Base-by-base conservation (phyloP, 257 asterid genomes). In the Hygrophila difformis region DNA sequence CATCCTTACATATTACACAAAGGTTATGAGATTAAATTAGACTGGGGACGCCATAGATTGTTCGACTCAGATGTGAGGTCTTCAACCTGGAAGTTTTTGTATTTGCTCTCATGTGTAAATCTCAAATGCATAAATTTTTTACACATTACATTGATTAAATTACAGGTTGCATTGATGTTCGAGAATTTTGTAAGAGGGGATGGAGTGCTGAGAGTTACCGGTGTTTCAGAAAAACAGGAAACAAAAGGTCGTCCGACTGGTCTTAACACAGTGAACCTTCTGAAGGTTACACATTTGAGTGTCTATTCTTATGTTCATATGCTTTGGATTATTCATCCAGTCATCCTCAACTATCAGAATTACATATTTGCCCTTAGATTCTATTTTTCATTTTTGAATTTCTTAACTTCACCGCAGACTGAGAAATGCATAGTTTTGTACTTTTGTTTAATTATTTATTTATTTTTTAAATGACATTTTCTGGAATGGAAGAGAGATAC, bases 231-330 rank as follows among this genome's bases (percentile, higher is more conserved):
- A 66, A 87, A 82, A 44, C 80, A 79, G 41, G 89, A 82, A 63
- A 37, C 64, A 47, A 87, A 86, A 72, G 62, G 79, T 46, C 84
- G 94, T 47, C 96, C 94, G 39, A 41, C 78, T 55, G 96, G 96
- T 62, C 86, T 86, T 62, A 86, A 86, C 67, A 86, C 96, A 23
- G 94, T 86, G 71, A 86, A 82, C 66, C 96, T 86, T 71, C 70
- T 86, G 48, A 86, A 86, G 96, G 96, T 86, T 28, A 64, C 74
- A 55, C 41, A n/a, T n/a, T n/a, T 28, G 23, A 1, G 29, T 16
- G 44, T 26, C 13, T 53, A 39, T 44, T 53, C 39, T 53, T 37
- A 21, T n/a, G 10, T 26, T 26, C 58, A n/a, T 52, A 12, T 58
- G n/a, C 16, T 47, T 49, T 41, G 44, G 36, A 42, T 42, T 18